Evolutionary conservation across 805 yeast genomes (phyloP).

Genomic region (Teunomyces kruisii): DNA sequence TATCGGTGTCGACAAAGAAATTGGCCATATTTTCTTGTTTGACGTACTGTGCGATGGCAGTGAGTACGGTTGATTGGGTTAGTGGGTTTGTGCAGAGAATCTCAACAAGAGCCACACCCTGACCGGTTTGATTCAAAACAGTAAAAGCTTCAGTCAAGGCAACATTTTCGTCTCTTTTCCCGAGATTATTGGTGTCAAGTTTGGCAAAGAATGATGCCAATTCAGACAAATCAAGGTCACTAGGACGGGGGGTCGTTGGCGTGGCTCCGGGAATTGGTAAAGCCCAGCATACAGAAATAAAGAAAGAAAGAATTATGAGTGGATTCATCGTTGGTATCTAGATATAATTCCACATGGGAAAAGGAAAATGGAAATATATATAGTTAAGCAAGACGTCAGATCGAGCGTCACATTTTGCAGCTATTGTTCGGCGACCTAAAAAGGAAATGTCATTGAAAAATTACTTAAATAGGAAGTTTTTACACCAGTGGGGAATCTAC

Average conservation of each 20-base stretch:
- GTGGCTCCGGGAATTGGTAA: neutral
- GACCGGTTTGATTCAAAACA: constrained; percentile 18
- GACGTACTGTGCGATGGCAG: constrained; percentile 17
- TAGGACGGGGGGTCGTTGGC: neutral
- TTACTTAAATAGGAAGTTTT: constrained; percentile 1
- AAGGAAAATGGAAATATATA: neutral
- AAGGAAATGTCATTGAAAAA: neutral
- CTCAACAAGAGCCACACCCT: constrained; percentile 15
- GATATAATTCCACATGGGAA: neutral
- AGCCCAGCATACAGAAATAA: neutral
- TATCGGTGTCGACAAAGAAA: constrained; percentile 14
- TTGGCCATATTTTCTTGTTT: constrained; percentile 14
- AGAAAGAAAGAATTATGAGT: neutral
- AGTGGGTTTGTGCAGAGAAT: constrained; percentile 13
- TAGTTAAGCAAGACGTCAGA: neutral
- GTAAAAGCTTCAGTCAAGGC: constrained; percentile 19
- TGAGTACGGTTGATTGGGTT: constrained; percentile 17
- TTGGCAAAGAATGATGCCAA: neutral
- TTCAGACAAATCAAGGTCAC: neutral
- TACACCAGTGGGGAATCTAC: neutral
- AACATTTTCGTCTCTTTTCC: constrained; percentile 7
- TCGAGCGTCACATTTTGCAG: neutral
- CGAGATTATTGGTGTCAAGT: neutral
- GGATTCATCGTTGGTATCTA: neutral
- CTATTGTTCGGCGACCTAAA: neutral